phyloP scores from a whole-genome alignment of 2,329 filamentous ascomycete genomes.

The Lasiodiplodia citricola region DNA sequence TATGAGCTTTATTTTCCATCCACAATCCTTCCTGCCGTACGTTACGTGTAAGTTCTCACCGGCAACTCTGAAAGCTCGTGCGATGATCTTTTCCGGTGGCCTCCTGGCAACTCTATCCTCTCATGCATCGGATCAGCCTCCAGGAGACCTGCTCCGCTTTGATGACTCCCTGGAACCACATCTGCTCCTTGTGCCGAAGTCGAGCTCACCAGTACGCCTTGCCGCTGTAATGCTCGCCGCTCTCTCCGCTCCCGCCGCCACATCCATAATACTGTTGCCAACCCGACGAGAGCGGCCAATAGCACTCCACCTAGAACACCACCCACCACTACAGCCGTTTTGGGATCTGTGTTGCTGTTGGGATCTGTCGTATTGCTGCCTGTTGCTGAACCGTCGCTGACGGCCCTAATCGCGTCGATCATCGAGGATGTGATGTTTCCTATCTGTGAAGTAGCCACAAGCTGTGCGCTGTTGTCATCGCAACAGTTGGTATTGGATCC shows the following conservation, averaged over 20 bases:
- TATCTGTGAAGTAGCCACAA: not conserved
- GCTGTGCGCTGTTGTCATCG: not conserved
- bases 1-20: too few species aligned
- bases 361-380: not conserved
- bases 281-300: not conserved
- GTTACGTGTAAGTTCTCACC: too few species aligned
- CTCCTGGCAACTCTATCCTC: not conserved
- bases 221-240: not conserved
- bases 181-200: too few species aligned
- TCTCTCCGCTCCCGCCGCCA: not conserved
- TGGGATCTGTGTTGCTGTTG: not conserved
- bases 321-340: not conserved
- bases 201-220: not conserved
- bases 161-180: too few species aligned
- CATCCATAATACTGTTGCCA: not conserved
- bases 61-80: too few species aligned
- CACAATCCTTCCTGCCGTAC: too few species aligned
- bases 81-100: too few species aligned
- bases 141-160: not conserved
- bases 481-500: not conserved
- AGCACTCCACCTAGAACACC: not conserved
- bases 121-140: not conserved
- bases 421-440: not conserved
- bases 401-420: not conserved
- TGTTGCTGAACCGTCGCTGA: not conserved